Conservation (phyloP, 2,329 filamentous ascomycete genomes). For the Setomelanomma holmii region DNA sequence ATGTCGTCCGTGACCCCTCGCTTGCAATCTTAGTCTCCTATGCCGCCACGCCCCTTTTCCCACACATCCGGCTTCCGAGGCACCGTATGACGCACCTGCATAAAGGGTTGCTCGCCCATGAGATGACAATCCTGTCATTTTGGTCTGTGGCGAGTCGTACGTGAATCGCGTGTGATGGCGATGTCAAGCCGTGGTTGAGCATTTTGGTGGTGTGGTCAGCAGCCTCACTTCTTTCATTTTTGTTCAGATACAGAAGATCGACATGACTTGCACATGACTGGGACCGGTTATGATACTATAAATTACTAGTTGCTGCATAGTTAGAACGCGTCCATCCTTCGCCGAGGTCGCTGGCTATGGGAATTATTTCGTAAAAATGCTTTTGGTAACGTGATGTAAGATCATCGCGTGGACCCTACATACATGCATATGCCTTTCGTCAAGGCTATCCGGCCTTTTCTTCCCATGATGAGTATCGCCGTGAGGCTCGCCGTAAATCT, state of each 20-base stretch:
- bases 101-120: neutral
- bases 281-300: too few species aligned
- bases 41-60: conserved; percentile 6
- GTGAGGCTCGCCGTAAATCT: conserved; percentile 6
- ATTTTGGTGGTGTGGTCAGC: neutral
- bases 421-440: too few species aligned
- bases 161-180: neutral
- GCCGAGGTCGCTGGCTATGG: too few species aligned
- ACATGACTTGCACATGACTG: neutral
- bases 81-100: neutral
- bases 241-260: neutral
- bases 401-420: neutral
- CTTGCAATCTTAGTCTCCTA: conserved; percentile 4
- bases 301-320: neutral
- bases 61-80: neutral
- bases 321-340: neutral
- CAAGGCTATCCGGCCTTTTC: too few species aligned
- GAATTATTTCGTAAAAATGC: neutral
- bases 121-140: neutral
- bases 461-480: too few species aligned
- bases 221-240: neutral
- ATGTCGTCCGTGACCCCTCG: neutral
- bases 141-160: neutral
- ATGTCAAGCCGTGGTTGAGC: neutral
- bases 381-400: neutral